Percentiles rank a stretch among this genome's conserved stretches.
Conservation (phyloP, 192 early-diverging fungal species). For the Coemansia sp. region DNA sequence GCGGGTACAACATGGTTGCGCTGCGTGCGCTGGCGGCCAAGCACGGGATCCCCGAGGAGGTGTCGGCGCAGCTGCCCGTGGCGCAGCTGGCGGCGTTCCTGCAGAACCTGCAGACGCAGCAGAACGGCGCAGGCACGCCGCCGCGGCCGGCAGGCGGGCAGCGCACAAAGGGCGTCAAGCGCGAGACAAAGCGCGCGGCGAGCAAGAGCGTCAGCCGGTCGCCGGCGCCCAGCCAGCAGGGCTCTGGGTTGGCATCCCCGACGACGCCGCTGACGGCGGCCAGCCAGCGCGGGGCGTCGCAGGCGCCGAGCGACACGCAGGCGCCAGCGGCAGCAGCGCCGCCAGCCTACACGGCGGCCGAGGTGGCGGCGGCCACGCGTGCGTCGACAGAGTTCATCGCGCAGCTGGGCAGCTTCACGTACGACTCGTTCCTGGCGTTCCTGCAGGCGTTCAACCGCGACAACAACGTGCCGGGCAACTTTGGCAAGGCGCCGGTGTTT, state of each 20-base stretch:
- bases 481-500: constrained; percentile 40
- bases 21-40: constrained; percentile 35
- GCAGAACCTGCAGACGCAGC: constrained; percentile 34
- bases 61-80: constrained; percentile 19
- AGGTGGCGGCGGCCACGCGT: constrained; percentile 35
- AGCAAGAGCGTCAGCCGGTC: constrained; percentile 33
- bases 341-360: constrained; percentile 32
- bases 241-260: constrained; percentile 19
- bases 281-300: constrained; percentile 21
- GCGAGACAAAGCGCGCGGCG: constrained; percentile 10
- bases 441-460: constrained; percentile 44
- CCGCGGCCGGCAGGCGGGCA: constrained; percentile 18
- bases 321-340: constrained; percentile 1
- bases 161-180: constrained; percentile 27
- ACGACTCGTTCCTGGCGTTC: constrained; percentile 36
- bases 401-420: constrained; percentile 34
- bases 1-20: constrained; percentile 11
- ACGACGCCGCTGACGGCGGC: constrained; percentile 33
- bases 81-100: constrained; percentile 34
- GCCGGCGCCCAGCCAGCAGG: constrained; percentile 29
- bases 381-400: constrained; percentile 43
- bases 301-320: constrained; percentile 40
- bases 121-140: constrained; percentile 21
- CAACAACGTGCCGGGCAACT: constrained; percentile 36
- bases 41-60: constrained; percentile 25